Percentiles rank a stretch among this genome's conserved stretches.
Conservation (phyloP, 2,329 filamentous ascomycete species). For the Macrophomina tecta region DNA sequence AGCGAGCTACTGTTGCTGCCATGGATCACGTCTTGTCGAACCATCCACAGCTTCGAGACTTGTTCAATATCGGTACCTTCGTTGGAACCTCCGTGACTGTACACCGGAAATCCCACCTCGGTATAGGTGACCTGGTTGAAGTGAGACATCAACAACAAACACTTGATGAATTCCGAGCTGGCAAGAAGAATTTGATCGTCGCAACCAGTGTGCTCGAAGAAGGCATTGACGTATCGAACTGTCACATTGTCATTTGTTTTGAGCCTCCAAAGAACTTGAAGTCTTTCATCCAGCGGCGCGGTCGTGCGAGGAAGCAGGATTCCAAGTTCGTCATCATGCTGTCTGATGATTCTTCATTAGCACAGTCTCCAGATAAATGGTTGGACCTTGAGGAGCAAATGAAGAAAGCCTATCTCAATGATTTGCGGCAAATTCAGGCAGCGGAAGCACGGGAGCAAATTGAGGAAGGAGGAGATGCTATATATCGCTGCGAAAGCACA, state of each 20-base stretch:
- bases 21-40: slow-evolving; percentile 46
- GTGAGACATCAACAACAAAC: slow-evolving; percentile 56
- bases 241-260: slow-evolving; percentile 69
- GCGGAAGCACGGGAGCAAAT: slow-evolving; percentile 53
- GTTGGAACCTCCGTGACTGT: slow-evolving; percentile 55
- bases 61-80: slow-evolving; percentile 55
- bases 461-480: slow-evolving; percentile 52
- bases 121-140: slow-evolving; percentile 56
- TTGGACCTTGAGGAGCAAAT: slow-evolving; percentile 72
- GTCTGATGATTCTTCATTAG: slow-evolving; percentile 37
- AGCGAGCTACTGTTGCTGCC: slow-evolving; percentile 49
- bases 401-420: slow-evolving; percentile 71
- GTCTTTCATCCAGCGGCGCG: slow-evolving; percentile 69
- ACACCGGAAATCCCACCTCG: slow-evolving; percentile 43
- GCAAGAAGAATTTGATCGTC: slow-evolving; percentile 63
- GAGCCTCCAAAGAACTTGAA: slow-evolving; percentile 66
- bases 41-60: slow-evolving; percentile 39
- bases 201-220: slow-evolving; percentile 66
- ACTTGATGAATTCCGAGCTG: slow-evolving; percentile 60
- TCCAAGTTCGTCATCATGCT: slow-evolving; percentile 60
- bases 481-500: slow-evolving; percentile 35
- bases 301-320: slow-evolving; percentile 63
- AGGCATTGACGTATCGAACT: slow-evolving; percentile 67
- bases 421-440: slow-evolving; percentile 59
- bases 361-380: slow-evolving; percentile 59